phyloP scores from a whole-genome alignment of 2,329 filamentous ascomycete genomes.

The Fonsecaea monophora region DNA sequence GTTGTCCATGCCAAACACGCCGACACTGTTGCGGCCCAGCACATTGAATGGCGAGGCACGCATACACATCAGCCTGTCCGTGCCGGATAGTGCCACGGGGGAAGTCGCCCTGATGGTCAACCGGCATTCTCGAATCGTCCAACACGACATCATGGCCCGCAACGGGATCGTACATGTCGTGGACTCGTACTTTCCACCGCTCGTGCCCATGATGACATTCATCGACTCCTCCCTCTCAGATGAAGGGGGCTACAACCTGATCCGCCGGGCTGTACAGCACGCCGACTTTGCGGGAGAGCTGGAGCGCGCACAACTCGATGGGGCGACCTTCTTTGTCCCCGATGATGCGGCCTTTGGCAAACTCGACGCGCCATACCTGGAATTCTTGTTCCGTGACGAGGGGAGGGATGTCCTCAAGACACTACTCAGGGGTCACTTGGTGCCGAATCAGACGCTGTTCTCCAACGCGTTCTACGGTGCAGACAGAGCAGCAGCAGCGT shows the following conservation, averaged over 20 bases:
- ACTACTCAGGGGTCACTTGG: neutral
- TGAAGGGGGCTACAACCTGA: neutral
- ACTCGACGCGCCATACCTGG: neutral
- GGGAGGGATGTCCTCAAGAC: neutral
- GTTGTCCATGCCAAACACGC: conserved; percentile 11
- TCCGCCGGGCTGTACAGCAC: neutral
- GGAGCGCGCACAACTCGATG: neutral
- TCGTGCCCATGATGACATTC: neutral
- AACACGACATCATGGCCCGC: conserved; percentile 14
- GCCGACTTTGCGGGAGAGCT: neutral
- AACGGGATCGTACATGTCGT: conserved; percentile 7
- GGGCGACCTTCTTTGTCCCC: conserved; percentile 2
- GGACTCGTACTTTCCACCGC: conserved; percentile 1
- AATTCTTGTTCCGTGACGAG: neutral
- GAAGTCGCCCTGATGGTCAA: neutral
- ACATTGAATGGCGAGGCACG: conserved; percentile 7
- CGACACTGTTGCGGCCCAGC: neutral
- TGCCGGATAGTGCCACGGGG: neutral
- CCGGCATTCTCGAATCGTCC: neutral
- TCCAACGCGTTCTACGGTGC: conserved; percentile 6
- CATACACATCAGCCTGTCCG: neutral
- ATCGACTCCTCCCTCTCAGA: conserved; percentile 1
- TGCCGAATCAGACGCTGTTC: conserved; percentile 8
- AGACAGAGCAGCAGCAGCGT: neutral
- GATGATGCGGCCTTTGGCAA: conserved; percentile 1